Base-by-base conservation (phyloP, 331 rosid species). In the Phaseolus coccineus region DNA sequence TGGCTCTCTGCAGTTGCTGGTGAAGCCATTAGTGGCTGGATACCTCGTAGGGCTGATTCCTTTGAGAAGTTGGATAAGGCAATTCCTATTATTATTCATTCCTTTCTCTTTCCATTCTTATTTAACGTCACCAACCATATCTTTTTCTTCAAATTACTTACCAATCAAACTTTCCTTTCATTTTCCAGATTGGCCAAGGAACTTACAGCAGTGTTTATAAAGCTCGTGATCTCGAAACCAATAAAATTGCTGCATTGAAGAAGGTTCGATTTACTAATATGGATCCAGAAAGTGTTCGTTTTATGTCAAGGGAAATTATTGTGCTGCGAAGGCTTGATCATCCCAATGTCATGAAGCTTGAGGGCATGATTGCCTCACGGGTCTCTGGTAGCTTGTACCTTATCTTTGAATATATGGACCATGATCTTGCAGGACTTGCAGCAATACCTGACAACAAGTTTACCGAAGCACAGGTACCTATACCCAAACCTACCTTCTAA, bases 291-390 rank as follows among this genome's bases (percentile, higher is more conserved):
- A 93, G 98, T 82, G 97, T 93, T 52, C 93, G 95, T 9, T 93
- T 93, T 80, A 93, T 93, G 98, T 89, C 97, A 0, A 86, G 98
- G 71, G 98, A 93, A 79, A 88, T 93, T 69, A 70, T 91, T 66
- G 83, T 93, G 33, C 71, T 87, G 57, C 89, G 93, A 30, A 90
- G 88, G 87, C 92, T 93, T 81, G 90, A 93, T 84, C 98, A 93
- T 89, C 98, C 97, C 56, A 93, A 93, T 87, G 88, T 91, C 83
- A 91, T 93, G 97, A 93, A 91, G 84, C 98, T 93, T 77, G 90
- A 91, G 89, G 93, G 98, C 72, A 87, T 91, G 57, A 93, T 93
- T 70, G 90, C 98, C 59, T 93, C 98, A 35, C 87, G 85, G 86
- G 88, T 86, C 47, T 93, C 98, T 4, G 97, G 95, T 70, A 91